Conservation (phyloP, 805 yeast genomes). For the Candida germanica region DNA sequence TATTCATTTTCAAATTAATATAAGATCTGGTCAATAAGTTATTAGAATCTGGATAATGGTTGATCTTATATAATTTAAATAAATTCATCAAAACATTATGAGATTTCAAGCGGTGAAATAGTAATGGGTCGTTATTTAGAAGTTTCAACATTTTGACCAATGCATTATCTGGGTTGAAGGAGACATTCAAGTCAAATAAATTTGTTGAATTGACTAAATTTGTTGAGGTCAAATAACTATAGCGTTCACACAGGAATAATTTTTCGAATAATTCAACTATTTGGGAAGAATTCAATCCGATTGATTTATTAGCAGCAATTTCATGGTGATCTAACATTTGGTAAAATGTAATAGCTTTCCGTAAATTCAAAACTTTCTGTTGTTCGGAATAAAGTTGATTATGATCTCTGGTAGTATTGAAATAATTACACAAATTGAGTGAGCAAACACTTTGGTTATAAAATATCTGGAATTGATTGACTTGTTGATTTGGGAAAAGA, state of each 20-base stretch:
- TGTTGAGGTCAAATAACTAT: conserved; percentile 18
- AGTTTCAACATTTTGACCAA: conserved; percentile 10
- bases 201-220: conserved; percentile 13
- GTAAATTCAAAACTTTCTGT: conserved; percentile 27
- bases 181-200: conserved; percentile 11
- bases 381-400: conserved; percentile 17
- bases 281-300: conserved; percentile 16
- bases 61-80: conserved; percentile 12
- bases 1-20: conserved; percentile 11
- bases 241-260: conserved; percentile 27
- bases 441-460: conserved; percentile 28
- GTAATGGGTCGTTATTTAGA: conserved; percentile 16
- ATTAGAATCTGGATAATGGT: conserved; percentile 13
- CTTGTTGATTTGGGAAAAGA: conserved; percentile 13
- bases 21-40: conserved; percentile 9
- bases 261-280: conserved; percentile 31
- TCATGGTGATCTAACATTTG: conserved; percentile 27
- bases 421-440: conserved; percentile 29
- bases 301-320: conserved; percentile 14
- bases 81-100: conserved; percentile 13
- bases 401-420: conserved; percentile 21
- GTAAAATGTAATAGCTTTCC: conserved; percentile 27
- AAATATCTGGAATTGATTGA: conserved; percentile 25
- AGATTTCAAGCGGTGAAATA: conserved; percentile 17
- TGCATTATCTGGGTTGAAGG: conserved; percentile 5